Conservation (phyloP, 2,329 filamentous ascomycete genomes). For the Exophiala spinifera region DNA sequence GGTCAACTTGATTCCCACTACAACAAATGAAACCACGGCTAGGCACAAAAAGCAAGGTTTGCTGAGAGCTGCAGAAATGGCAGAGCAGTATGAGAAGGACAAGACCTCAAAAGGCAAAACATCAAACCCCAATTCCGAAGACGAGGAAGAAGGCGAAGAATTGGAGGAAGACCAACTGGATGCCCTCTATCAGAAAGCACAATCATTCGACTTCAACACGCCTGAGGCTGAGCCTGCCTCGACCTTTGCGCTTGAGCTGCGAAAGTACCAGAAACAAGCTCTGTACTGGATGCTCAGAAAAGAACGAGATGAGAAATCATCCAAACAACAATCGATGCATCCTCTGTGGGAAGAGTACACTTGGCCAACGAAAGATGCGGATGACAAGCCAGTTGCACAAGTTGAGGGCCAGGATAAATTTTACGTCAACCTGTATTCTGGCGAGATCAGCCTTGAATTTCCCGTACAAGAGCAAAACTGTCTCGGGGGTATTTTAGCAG, state of each 20-base stretch:
- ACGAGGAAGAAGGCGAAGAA: conserved; percentile 80
- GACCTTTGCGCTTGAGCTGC: conserved; percentile 76
- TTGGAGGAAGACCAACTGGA: conserved; percentile 95
- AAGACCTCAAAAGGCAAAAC: conserved; percentile 45
- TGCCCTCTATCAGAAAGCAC: conserved; percentile 88
- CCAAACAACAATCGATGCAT: conserved; percentile 81
- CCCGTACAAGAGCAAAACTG: conserved; percentile 93
- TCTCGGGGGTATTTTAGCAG: conserved; percentile 85
- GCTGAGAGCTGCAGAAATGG: conserved; percentile 81
- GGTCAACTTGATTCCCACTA: conserved; percentile 74
- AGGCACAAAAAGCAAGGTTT: conserved; percentile 80
- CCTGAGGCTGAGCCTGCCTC: conserved; percentile 79
- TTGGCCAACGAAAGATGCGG: conserved; percentile 84
- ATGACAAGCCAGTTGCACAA: conserved; percentile 69
- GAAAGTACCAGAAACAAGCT: conserved; percentile 93
- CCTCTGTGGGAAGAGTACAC: conserved; percentile 94
- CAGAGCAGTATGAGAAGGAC: conserved; percentile 68
- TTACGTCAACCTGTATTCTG: conserved; percentile 96
- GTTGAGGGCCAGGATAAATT: conserved; percentile 69
- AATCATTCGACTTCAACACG: conserved; percentile 92
- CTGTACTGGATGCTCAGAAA: conserved; percentile 95
- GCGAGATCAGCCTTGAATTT: conserved; percentile 87
- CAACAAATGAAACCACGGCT: conserved; percentile 68
- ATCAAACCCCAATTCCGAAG: conserved; percentile 61
- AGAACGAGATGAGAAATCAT: conserved; percentile 73